A percentile compares a stretch with the other conserved stretches of the same genome.
Conservation (phyloP, 148 eudicot species). For the Nepenthes mirabilis region DNA sequence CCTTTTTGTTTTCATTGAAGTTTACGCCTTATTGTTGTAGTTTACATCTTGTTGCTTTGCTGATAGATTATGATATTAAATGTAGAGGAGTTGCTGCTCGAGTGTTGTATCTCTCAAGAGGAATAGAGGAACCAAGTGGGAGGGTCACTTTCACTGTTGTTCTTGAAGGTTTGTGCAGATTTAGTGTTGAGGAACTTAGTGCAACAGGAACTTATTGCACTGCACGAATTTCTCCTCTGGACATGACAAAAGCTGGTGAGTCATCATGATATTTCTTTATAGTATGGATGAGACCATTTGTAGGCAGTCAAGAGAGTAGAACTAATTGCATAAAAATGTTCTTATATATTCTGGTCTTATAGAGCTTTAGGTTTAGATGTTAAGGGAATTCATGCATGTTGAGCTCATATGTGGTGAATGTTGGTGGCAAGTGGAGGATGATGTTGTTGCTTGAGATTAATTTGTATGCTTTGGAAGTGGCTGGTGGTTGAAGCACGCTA, state of each 20-base stretch:
- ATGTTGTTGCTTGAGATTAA: no score
- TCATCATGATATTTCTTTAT: constrained; percentile 1
- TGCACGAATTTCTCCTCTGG: constrained; percentile 77
- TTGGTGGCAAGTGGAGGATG: no score
- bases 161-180: constrained; percentile 95
- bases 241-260: constrained; percentile 74
- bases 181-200: constrained; percentile 87
- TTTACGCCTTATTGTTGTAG: background rate
- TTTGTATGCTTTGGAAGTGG: no score
- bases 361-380: no score
- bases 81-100: constrained; percentile 98
- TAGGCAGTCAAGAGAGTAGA: no score
- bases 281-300: no score
- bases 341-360: no score
- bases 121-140: constrained; percentile 99
- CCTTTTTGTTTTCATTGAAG: no score
- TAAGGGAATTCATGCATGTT: no score
- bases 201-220: constrained; percentile 90
- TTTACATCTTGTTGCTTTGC: background rate
- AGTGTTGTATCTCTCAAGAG: constrained; percentile 96
- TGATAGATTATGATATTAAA: background rate
- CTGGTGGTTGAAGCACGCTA: no score
- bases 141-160: constrained; percentile 99
- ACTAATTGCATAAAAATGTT: no score
- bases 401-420: no score